These are phyloP conservation scores for Suillus subalutaceus DNA, from an alignment of 768 basidiomycete species.

Conservation along the genomic window DNA sequence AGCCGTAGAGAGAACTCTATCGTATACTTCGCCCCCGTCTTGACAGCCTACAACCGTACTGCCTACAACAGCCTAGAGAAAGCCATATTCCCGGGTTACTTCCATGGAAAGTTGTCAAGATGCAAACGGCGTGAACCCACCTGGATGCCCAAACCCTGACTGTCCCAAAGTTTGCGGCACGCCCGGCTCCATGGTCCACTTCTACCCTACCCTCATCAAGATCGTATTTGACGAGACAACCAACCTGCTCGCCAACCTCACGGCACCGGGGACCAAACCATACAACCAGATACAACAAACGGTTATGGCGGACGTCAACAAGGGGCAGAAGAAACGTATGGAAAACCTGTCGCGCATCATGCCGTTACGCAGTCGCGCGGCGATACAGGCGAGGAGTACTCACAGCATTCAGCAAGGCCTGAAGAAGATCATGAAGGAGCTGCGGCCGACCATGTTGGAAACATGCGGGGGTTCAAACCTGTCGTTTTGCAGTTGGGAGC, in stretches of 20 bases:
- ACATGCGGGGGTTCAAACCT: conserved; percentile 52
- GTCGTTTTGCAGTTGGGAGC: conserved; percentile 62
- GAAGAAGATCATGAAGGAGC: conserved; percentile 35
- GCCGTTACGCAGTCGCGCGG: conserved; percentile 6
- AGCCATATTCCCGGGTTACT: conserved; percentile 70
- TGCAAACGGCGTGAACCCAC: conserved; percentile 55
- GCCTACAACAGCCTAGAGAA: conserved; percentile 49
- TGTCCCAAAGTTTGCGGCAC: conserved; percentile 82
- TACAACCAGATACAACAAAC: conserved; percentile 46
- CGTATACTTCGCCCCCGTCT: conserved; percentile 49
- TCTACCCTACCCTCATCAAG: conserved; percentile 50
- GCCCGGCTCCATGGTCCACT: conserved; percentile 78
- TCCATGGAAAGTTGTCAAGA: conserved; percentile 77
- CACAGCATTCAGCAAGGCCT: conserved; percentile 28
- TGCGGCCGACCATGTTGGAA: conserved; percentile 35
- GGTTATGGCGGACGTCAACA: conserved; percentile 41
- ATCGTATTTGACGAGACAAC: conserved; percentile 52
- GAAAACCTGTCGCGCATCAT: conserved; percentile 15
- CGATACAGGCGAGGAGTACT: conserved; percentile 22
- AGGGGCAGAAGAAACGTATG: conserved; percentile 15
- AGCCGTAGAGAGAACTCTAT: conserved; percentile 27
- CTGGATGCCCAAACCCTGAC: conserved; percentile 78
- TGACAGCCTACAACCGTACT: conserved; percentile 45
- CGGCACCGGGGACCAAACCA: conserved; percentile 40
- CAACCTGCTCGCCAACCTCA: conserved; percentile 36